A percentile compares a stretch with the other conserved stretches of the same genome.
phyloP scores from a whole-genome alignment of 2,329 filamentous ascomycete genomes.

The Dryadomyces sulphureus region DNA sequence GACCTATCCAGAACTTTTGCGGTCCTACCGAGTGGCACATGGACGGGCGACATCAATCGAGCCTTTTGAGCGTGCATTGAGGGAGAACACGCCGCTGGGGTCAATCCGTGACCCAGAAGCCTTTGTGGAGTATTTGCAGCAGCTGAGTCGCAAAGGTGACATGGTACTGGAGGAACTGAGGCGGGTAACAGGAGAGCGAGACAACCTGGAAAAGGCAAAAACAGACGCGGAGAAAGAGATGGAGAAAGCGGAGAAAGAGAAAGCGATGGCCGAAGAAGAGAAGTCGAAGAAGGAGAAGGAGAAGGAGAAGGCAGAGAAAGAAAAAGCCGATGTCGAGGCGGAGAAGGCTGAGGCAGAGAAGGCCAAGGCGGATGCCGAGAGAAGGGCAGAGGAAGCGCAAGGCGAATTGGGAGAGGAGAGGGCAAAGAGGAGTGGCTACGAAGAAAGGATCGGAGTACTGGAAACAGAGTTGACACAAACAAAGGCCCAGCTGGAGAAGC shows the following conservation, averaged over 20 bases:
- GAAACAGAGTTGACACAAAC: conserved; percentile 56
- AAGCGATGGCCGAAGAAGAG: background rate
- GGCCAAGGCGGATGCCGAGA: conserved; percentile 53
- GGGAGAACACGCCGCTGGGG: conserved; percentile 82
- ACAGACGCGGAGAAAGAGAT: conserved; percentile 38
- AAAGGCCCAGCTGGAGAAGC: conserved; percentile 30
- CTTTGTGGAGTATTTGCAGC: conserved; percentile 78
- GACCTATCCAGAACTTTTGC: conserved; percentile 81
- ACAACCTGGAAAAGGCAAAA: conserved; percentile 62
- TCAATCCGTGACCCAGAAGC: conserved; percentile 77
- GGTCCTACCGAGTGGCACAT: conserved; percentile 86
- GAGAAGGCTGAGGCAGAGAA: conserved; percentile 29
- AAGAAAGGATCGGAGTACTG: conserved; percentile 50
- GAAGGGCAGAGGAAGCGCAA: conserved; percentile 13
- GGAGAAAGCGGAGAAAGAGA: conserved; percentile 31
- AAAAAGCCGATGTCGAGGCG: no score
- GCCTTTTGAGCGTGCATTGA: conserved; percentile 78
- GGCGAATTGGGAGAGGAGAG: conserved; percentile 36
- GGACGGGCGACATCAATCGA: conserved; percentile 76
- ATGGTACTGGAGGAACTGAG: conserved; percentile 94
- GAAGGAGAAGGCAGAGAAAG: conserved; percentile 11
- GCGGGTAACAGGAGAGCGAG: conserved; percentile 67
- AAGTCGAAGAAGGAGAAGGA: conserved; percentile 20
- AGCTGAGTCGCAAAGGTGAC: conserved; percentile 71
- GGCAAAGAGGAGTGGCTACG: conserved; percentile 44